Conservation (phyloP, 352 stramenopile genomes). For the Pythium vanterpoolii region DNA sequence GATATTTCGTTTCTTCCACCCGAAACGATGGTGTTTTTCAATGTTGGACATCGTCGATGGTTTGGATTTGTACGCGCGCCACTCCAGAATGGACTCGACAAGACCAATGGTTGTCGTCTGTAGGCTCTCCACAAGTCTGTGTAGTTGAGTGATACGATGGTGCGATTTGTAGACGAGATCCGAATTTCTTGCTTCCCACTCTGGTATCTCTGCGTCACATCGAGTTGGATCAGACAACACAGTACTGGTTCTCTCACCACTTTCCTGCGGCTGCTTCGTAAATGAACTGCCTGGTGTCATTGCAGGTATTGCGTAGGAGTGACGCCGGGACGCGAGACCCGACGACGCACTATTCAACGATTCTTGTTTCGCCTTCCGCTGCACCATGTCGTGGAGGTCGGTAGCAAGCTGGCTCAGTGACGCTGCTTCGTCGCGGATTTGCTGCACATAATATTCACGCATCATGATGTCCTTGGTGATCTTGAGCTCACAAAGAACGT, state of each 20-base stretch:
- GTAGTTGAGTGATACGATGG: conserved; percentile 31
- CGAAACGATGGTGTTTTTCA: conserved; percentile 40
- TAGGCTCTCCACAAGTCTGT: conserved; percentile 25
- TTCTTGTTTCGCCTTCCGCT: not conserved
- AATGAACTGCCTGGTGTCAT: not conserved
- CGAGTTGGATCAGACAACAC: not conserved
- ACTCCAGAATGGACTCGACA: conserved; percentile 44
- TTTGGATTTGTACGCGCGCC: conserved; percentile 32
- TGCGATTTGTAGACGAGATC: conserved; percentile 13
- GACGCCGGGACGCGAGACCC: not conserved
- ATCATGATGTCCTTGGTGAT: conserved; percentile 61
- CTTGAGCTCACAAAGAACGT: conserved; percentile 45
- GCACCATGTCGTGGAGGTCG: conserved; percentile 29
- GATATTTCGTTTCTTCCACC: conserved; percentile 29
- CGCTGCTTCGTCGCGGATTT: conserved; percentile 31
- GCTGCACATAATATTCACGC: conserved; percentile 48
- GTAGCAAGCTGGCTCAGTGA: conserved; percentile 27
- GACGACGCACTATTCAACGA: not conserved
- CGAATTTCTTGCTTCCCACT: not conserved
- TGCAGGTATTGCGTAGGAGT: not conserved
- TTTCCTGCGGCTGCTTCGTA: conserved; percentile 1
- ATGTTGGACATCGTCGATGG: conserved; percentile 35
- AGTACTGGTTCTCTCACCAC: not conserved
- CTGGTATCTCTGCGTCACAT: not conserved
- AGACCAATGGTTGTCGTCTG: conserved; percentile 33